Evolutionary conservation across 2,329 filamentous ascomycete genomes (phyloP).

Genomic region (Colletotrichum sp.): DNA sequence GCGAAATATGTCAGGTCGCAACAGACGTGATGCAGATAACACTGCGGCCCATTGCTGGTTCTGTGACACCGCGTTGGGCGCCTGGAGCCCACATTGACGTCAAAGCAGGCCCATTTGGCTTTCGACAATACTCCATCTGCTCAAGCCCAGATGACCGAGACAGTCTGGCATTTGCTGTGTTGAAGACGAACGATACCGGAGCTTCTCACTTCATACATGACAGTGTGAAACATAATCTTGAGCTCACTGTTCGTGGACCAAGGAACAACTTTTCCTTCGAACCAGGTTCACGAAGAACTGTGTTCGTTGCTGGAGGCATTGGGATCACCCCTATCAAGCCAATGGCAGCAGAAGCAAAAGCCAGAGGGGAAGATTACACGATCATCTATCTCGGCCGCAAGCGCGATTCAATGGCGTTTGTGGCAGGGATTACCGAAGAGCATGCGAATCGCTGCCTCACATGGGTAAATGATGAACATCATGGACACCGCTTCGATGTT

Average conservation of each 20-base stretch:
- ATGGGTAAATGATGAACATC: neutral
- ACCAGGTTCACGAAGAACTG: neutral
- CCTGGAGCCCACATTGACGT: neutral
- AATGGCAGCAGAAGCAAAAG: neutral
- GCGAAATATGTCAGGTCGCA: neutral
- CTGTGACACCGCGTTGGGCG: neutral
- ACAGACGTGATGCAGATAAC: neutral
- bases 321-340: neutral
- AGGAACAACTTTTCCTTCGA: neutral
- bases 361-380: neutral
- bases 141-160: neutral
- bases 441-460: neutral
- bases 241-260: neutral
- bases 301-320: neutral
- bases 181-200: neutral
- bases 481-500: neutral
- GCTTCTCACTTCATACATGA: neutral
- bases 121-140: neutral
- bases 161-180: neutral
- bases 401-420: neutral
- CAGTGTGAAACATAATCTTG: neutral
- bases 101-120: neutral
- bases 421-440: neutral
- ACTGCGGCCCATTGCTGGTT: neutral
- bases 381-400: neutral